Evolutionary conservation across 164 flowering plant genomes (phyloP), one percentile per base, ranked within the genome.

Genomic region (Saururus chinensis): DNA sequence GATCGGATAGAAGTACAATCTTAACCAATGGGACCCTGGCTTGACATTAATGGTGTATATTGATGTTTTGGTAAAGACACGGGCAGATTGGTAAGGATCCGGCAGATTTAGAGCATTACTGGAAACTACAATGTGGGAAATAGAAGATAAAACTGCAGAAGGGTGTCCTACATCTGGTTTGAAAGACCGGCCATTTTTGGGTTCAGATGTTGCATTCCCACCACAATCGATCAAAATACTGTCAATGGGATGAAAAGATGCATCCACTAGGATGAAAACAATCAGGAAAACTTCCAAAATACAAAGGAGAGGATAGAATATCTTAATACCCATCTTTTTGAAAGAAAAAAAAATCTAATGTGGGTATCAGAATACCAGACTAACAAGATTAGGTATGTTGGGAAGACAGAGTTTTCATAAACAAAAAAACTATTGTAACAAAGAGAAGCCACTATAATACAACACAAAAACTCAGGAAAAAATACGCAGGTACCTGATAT

Each of bases 1-100:
- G 58, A 81, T 51, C 0, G 83, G 73, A 23, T 40, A 67, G 42
- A 83, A 77, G 65, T 83, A 75, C 26, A 83, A 53, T 23, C 84
- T 48, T 17, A 79, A 53, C 83, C 81, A 83, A 61, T 81, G 81
- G 8, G 73, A 59, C 26, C 86, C 82, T 1, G 24, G 71, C 69
- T 68, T 67, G 11, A 68, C 60, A 4, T 9, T 59, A 51, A 79
- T 54, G 19, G 64, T 74, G 30, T 79, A 79, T 14, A 24, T 64
- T 6, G 82, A 70, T 17, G 70, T 48, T 57, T 60, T 54, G 11
- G 55, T 70, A 48, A 81, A 77, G 64, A 77, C 65, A n/a, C 80
- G 60, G 51, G 78, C 80, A 25, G 80, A 73, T 37, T 17, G 51
- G 26, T 73, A 76, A 22, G 75, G 51, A 73, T 40, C 61, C 37